These are phyloP conservation scores for Pseudotulostoma volvatum DNA, from an alignment of 495 filamentous ascomycete species.

Conservation along the genomic window DNA sequence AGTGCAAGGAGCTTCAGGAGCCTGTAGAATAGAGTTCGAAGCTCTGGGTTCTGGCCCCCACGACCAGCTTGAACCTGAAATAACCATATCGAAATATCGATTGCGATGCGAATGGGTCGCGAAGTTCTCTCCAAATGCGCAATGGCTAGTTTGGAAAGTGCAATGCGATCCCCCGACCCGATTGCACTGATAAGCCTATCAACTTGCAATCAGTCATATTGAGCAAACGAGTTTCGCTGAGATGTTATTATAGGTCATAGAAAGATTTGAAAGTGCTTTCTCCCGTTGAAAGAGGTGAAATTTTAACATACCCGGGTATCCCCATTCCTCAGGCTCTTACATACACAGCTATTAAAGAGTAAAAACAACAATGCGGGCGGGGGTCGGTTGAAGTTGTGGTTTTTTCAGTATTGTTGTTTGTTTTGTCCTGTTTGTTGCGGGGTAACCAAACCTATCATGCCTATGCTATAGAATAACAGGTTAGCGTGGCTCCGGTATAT, in stretches of 20 bases:
- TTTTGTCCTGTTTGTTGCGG: too few species aligned
- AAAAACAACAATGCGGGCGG: too few species aligned
- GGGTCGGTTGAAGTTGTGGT: too few species aligned
- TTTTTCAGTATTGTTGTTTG: too few species aligned
- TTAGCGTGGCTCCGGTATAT: too few species aligned
- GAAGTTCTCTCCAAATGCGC: conserved; percentile 52
- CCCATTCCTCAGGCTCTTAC: too few species aligned
- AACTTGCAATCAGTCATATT: neutral
- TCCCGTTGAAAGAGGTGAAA: neutral
- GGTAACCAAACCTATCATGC: too few species aligned
- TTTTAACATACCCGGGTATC: conserved; percentile 28
- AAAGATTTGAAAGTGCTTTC: neutral
- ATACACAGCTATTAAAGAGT: too few species aligned
- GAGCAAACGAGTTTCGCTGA: neutral
- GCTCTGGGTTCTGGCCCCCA: conserved; percentile 78
- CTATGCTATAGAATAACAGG: too few species aligned
- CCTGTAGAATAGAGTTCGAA: conserved; percentile 86
- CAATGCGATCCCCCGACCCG: conserved; percentile 60
- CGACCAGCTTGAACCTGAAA: conserved; percentile 79
- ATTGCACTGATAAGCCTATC: conserved; percentile 77
- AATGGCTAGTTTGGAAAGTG: conserved; percentile 69
- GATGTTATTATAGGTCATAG: neutral
- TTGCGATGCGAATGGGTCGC: conserved; percentile 68
- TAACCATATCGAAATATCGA: conserved; percentile 95
- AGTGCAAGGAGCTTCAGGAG: conserved; percentile 66